These are phyloP conservation scores for Lavandula angustifolia DNA, from an alignment of 257 asterid species.

Conservation along the genomic window DNA sequence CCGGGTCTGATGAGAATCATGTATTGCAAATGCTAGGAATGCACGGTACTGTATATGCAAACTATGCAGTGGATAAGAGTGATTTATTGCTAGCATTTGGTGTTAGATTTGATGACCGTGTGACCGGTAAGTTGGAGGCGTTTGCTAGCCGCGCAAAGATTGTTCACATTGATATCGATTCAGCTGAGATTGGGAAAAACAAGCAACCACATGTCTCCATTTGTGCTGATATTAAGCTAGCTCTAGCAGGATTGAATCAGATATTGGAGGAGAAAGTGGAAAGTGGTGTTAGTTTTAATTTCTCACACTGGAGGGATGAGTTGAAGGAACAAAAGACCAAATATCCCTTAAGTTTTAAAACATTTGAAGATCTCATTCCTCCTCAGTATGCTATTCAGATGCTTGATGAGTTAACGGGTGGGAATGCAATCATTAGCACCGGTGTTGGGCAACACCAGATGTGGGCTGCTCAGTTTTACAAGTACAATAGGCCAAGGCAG, in stretches of 20 bases:
- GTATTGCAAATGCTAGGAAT: slow-evolving; percentile 83
- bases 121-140: slow-evolving; percentile 77
- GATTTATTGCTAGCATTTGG: slow-evolving; percentile 86
- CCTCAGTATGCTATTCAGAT: slow-evolving; percentile 74
- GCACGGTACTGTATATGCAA: slow-evolving; percentile 90
- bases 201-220: slow-evolving; percentile 77
- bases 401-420: slow-evolving; percentile 74
- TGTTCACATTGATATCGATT: slow-evolving; percentile 84
- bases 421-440: slow-evolving; percentile 68
- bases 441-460: slow-evolving; percentile 95
- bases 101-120: slow-evolving; percentile 84
- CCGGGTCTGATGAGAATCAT: slow-evolving; percentile 57
- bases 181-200: slow-evolving; percentile 82
- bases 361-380: slow-evolving; percentile 69
- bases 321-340: slow-evolving; percentile 57
- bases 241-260: slow-evolving; percentile 54
- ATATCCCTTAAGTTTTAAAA: slow-evolving; percentile 54
- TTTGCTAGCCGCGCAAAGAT: slow-evolving; percentile 86
- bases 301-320: slow-evolving; percentile 71
- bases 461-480: slow-evolving; percentile 90
- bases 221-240: slow-evolving; percentile 66
- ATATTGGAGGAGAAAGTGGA: slow-evolving; percentile 41
- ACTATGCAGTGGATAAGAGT: slow-evolving; percentile 70
- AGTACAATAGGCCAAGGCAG: slow-evolving; percentile 70
- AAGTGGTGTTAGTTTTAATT: slow-evolving; percentile 40